Percentiles rank a stretch among this genome's conserved stretches.
Conservation (phyloP, 805 yeast species). For the Torulaspora maleeae region DNA sequence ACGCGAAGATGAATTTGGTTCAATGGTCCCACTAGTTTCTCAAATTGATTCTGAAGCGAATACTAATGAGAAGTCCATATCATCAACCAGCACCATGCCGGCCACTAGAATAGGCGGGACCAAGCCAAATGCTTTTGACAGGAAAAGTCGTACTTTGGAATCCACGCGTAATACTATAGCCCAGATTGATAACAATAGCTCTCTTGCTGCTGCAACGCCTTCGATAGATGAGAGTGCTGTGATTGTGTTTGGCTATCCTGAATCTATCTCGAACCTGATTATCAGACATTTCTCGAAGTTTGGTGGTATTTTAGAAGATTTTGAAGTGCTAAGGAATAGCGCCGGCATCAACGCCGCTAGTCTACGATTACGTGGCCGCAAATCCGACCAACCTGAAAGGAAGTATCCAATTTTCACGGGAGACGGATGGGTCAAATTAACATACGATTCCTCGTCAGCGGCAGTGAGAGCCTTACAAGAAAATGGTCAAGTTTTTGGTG, state of each 20-base stretch:
- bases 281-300: slow-evolving; percentile 71
- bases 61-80: not conserved
- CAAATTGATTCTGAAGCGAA: slow-evolving; percentile 4
- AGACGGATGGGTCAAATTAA: slow-evolving; percentile 84
- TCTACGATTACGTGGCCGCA: slow-evolving; percentile 21
- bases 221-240: slow-evolving; percentile 54
- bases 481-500: slow-evolving; percentile 69
- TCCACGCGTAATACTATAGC: slow-evolving; percentile 5
- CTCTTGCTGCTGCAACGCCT: slow-evolving; percentile 1
- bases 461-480: slow-evolving; percentile 83
- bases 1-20: slow-evolving; percentile 37
- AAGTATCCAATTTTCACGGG: slow-evolving; percentile 76
- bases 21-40: slow-evolving; percentile 20
- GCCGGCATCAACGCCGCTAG: slow-evolving; percentile 33
- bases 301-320: slow-evolving; percentile 75
- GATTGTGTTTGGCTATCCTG: slow-evolving; percentile 85
- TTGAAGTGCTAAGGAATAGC: slow-evolving; percentile 42
- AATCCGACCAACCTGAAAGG: slow-evolving; percentile 16
- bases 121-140: slow-evolving; percentile 22
- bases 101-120: slow-evolving; percentile 5
- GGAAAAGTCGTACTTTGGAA: not conserved
- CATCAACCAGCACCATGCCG: slow-evolving; percentile 8
- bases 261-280: slow-evolving; percentile 59
- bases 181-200: slow-evolving; percentile 1
- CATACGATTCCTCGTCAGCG: slow-evolving; percentile 68